A percentile compares a stretch with the other conserved stretches of the same genome.
These are phyloP conservation scores for Kodamaea kaohsiungensis DNA, from an alignment of 805 yeast species.

Conservation along the genomic window DNA sequence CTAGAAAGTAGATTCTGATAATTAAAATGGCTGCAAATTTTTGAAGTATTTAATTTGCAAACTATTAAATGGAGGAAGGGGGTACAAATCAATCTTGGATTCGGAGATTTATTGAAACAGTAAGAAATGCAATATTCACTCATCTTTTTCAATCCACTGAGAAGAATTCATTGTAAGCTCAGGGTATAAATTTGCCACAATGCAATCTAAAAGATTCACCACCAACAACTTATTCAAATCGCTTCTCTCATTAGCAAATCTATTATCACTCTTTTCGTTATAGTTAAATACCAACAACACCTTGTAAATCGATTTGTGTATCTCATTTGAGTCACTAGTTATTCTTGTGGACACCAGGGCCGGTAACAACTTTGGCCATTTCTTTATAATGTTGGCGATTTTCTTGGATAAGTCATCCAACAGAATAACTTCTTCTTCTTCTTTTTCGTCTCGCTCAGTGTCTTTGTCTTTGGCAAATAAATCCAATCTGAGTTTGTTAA, in stretches of 20 bases:
- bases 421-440: background rate
- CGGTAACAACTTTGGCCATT: background rate
- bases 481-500: constrained; percentile 14
- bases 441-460: background rate
- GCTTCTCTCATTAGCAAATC: constrained; percentile 12
- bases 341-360: constrained; percentile 4
- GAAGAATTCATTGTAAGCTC: constrained; percentile 21
- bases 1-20: background rate
- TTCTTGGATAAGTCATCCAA: background rate
- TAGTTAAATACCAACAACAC: constrained; percentile 7
- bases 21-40: background rate
- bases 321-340: background rate
- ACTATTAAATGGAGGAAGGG: no score
- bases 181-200: constrained; percentile 41
- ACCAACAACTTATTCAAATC: constrained; percentile 45
- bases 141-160: background rate
- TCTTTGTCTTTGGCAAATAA: constrained; percentile 14
- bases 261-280: constrained; percentile 7
- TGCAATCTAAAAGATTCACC: constrained; percentile 42
- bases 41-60: no score
- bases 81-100: background rate
- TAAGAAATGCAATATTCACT: background rate
- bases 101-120: background rate
- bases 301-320: background rate
- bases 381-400: background rate